Percentiles rank a stretch among this genome's conserved stretches.
Conservation (phyloP, 2,329 filamentous ascomycete genomes). For the Nothophoma quercina region DNA sequence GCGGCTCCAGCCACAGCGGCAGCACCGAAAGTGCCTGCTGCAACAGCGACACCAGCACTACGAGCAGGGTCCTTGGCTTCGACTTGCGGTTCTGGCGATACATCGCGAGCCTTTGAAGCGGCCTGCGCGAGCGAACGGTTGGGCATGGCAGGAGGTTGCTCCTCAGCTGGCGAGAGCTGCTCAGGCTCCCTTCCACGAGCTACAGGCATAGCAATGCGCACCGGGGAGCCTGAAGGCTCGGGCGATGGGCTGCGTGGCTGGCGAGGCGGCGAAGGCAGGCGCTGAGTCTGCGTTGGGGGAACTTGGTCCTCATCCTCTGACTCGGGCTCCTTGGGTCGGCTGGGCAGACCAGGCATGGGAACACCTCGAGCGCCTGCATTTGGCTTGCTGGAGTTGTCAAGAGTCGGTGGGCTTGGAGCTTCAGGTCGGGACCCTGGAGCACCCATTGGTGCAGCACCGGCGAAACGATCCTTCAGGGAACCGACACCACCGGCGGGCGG, state of each 20-base stretch:
- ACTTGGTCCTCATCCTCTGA: constrained; percentile 54
- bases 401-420: constrained; percentile 65
- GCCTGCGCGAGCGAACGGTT: constrained; percentile 68
- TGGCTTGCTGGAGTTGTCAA: constrained; percentile 73
- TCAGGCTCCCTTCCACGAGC: constrained; percentile 64
- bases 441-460: constrained; percentile 69
- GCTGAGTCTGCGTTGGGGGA: constrained; percentile 63
- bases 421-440: constrained; percentile 56
- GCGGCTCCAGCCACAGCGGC: constrained; percentile 53
- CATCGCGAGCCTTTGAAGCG: constrained; percentile 69
- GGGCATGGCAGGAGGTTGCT: constrained; percentile 66
- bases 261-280: constrained; percentile 53
- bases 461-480: constrained; percentile 83
- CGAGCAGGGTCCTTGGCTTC: constrained; percentile 65
- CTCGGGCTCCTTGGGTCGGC: constrained; percentile 59
- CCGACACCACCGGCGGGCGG: constrained; percentile 69
- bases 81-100: constrained; percentile 69
- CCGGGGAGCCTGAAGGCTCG: constrained; percentile 72
- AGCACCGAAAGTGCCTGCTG: constrained; percentile 53
- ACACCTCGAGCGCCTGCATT: constrained; percentile 69
- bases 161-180: constrained; percentile 60
- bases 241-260: constrained; percentile 56
- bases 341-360: constrained; percentile 78
- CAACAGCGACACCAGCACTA: constrained; percentile 58
- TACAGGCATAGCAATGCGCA: constrained; percentile 87